A percentile compares a stretch with the other conserved stretches of the same genome.
phyloP scores from a whole-genome alignment of 1,284 basidiomycete genomes.

The Golubevia sp. region DNA sequence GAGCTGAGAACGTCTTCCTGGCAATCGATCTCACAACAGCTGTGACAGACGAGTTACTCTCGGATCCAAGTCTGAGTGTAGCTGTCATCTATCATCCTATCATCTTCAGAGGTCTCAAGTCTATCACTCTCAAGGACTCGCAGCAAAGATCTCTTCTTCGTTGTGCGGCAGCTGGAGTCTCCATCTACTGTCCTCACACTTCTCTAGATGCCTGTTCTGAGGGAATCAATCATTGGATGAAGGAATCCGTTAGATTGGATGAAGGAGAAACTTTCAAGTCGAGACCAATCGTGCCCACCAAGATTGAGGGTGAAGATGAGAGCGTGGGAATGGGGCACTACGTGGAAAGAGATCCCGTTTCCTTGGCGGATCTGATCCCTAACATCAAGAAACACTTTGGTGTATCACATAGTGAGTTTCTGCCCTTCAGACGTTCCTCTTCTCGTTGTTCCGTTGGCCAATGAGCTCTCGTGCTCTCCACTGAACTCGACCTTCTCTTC shows the following conservation, averaged over 20 bases:
- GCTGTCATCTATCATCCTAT: constrained; percentile 88
- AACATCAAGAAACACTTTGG: constrained; percentile 1
- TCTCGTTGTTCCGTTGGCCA: background rate
- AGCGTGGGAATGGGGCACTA: constrained; percentile 12
- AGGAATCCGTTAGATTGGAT: constrained; percentile 39
- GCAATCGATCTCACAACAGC: constrained; percentile 52
- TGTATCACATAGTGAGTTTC: constrained; percentile 1
- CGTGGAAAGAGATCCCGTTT: constrained; percentile 9
- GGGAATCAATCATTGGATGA: constrained; percentile 75
- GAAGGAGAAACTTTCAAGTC: constrained; percentile 17
- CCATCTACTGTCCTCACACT: constrained; percentile 85
- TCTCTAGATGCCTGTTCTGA: constrained; percentile 78
- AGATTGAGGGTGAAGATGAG: constrained; percentile 1
- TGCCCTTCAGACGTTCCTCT: background rate
- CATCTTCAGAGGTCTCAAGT: constrained; percentile 80
- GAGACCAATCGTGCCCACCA: background rate
- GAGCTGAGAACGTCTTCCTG: constrained; percentile 24
- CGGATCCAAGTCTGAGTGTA: constrained; percentile 58
- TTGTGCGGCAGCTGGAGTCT: constrained; percentile 79
- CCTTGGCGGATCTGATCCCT: constrained; percentile 1
- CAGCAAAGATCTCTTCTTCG: constrained; percentile 79
- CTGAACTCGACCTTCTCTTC: constrained; percentile 2
- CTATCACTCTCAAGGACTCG: constrained; percentile 77
- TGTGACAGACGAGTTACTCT: constrained; percentile 49
- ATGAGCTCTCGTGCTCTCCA: constrained; percentile 5